These are phyloP conservation scores for Populus hybrid DNA, from an alignment of 441 rosid species.

Conservation along the genomic window DNA sequence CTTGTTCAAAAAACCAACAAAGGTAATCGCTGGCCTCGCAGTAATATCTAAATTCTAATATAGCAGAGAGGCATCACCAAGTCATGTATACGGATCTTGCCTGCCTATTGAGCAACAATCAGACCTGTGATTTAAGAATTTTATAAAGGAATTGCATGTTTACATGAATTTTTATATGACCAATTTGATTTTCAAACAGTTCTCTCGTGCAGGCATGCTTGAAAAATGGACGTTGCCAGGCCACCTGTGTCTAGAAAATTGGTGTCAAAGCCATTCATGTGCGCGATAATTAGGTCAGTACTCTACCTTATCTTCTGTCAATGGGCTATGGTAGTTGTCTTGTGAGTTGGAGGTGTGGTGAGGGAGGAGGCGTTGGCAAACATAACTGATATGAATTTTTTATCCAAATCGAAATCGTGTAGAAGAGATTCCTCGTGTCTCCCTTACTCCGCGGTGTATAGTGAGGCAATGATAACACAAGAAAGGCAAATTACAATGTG, in stretches of 20 bases:
- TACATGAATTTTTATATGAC: background rate
- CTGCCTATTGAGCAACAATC: background rate
- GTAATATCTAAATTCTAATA: too few species aligned
- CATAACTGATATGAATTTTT: constrained; percentile 14
- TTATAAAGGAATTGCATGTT: background rate
- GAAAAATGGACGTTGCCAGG: background rate
- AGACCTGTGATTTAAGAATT: background rate
- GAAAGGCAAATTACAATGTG: background rate
- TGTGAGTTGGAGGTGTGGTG: constrained; percentile 12
- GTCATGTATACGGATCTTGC: too few species aligned
- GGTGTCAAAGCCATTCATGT: background rate
- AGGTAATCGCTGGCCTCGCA: too few species aligned
- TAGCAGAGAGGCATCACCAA: too few species aligned
- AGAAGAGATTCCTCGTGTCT: constrained; percentile 26
- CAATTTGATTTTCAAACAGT: background rate
- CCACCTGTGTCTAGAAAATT: background rate
- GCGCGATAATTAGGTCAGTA: background rate
- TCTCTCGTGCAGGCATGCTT: background rate
- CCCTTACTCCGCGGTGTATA: constrained; percentile 8
- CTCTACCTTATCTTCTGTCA: too few species aligned
- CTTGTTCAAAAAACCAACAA: too few species aligned
- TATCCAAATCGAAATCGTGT: constrained; percentile 7
- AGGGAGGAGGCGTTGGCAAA: constrained; percentile 23
- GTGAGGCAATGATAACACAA: background rate
- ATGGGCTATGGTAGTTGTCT: too few species aligned